Evolutionary conservation across 2,329 filamentous ascomycete species (phyloP), one percentile per base, ranked within the genome.

Genomic region (Byssoonygena ceratinophila): DNA sequence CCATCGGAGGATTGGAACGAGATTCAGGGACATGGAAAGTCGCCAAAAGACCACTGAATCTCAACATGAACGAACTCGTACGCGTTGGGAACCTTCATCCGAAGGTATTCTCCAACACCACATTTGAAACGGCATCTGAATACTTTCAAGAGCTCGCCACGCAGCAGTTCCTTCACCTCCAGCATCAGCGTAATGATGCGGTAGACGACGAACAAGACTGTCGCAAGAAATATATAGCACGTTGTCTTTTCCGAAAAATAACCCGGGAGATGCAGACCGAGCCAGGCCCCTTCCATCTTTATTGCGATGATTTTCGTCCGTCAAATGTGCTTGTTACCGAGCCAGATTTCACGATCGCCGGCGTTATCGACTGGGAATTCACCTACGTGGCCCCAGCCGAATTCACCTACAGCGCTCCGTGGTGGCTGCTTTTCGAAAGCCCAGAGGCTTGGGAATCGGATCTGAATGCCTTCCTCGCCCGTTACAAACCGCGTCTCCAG

Each of bases 211-310:
- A 65, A 31, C 66, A 71, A 12, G 72, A 75, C 53, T 69, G 65
- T 46, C 62, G 68, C 3, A 69, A 68, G 23, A 74, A 75, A 55
- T 74, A 73, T 44, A 65, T 73, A 2, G 66, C 70, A 1, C 71
- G 70, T 2, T 66, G 70, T 27, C 55, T 74, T 0, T 74, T 74
- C 53, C 69, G 68, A 3, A 65, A 58, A 39, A 52, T 71, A 3
- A 65, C 64, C 9, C 9, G 58, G 18, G 16, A 22, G 7, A 40
- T 63, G 55, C 1, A 62, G 57, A 34, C 61, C 3, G 14, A 20
- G 2, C 32, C n/a, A 20, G 62, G 62, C 8, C 57, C 57, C 0
- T 64, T 63, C 32, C 57, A 53, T 23, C 40, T 64, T 1, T 63
- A 59, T 23, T 61, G 57, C 27, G 62, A 66, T 22, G 60, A 63